A percentile compares a stretch with the other conserved stretches of the same genome.
phyloP scores from a whole-genome alignment of 2,329 filamentous ascomycete species.

The Ciborinia camelliae region DNA sequence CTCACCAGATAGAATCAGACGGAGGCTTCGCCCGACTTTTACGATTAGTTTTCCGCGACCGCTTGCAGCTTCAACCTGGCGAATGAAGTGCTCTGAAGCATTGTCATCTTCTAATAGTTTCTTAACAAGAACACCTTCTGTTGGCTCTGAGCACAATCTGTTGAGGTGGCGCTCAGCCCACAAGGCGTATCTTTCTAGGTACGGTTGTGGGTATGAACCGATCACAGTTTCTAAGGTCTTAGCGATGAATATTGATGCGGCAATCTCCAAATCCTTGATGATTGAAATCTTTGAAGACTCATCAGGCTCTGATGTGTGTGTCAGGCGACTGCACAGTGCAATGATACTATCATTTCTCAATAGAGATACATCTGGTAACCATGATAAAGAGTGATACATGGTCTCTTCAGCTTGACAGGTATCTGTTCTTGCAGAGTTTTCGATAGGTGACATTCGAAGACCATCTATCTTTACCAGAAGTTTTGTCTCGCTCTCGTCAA shows the following conservation, averaged over 20 bases:
- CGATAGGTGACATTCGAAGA: background rate
- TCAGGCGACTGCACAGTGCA: background rate
- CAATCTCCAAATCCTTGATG: background rate
- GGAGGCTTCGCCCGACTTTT: background rate
- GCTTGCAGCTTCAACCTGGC: background rate
- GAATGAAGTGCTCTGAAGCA: background rate
- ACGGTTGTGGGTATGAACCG: background rate
- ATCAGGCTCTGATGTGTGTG: background rate
- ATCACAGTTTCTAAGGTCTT: background rate
- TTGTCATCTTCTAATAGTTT: background rate
- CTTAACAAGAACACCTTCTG: background rate
- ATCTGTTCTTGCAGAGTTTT: background rate
- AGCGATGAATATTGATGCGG: background rate
- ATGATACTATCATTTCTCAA: background rate
- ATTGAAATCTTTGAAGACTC: background rate
- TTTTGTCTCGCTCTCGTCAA: background rate
- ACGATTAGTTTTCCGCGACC: background rate
- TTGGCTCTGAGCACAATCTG: background rate
- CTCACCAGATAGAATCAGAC: background rate
- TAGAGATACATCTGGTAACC: background rate
- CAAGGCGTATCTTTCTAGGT: background rate
- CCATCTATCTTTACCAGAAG: background rate
- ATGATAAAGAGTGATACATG: conserved; percentile 2
- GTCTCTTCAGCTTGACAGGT: background rate
- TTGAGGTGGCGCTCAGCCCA: background rate